Base-by-base conservation (phyloP, 371 early-diverging fungal genomes). In the Apophysomyces sp. region DNA sequence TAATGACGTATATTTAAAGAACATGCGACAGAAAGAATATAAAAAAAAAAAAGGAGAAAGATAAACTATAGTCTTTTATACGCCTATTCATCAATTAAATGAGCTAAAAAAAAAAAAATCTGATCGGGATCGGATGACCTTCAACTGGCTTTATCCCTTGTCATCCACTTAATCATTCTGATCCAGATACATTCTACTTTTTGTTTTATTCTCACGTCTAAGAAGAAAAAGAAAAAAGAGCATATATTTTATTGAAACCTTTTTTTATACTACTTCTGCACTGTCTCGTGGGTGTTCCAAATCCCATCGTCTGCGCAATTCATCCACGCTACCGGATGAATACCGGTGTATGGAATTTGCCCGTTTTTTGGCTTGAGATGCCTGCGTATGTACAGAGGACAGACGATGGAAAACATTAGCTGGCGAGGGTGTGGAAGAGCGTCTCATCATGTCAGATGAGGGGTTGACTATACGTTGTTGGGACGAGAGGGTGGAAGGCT, bases 351-450 rank as follows among this genome's bases (percentile, higher is more conserved):
- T 21, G 18, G 49, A 44, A 44, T 44, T 44, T n/a, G 49, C 49
- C 21, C 49, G 16, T 60, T 67, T 57, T 31, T 74, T 74, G 0
- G 74, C 74, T 57, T 68, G 62, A 9, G 74, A 74, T 3, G 74
- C 71, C 15, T 70, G 74, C 0, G 74, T 74, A 51, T 74, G 74
- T 3, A 64, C 71, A 11, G 59, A 59, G 21, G 74, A 68, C 16
- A 74, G 52, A 13, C 74, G 57, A 26, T 74, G 71, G 61, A 74
- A 74, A 0, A 74, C 74, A 12, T 66, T 73, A 29, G 61, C 64
- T 8, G 59, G 54, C 5, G 51, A 58, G 24, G 73, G 63, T 3
- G 60, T 65, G 44, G 54, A 30, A 12, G 66, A 58, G 11, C 56
- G 55, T 40, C 63, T n/a, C 7, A 11, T 52, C 12, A 72, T 31